Evolutionary conservation across 2,329 filamentous ascomycete genomes (phyloP).

Genomic region (Colletotrichum euphorbiae): DNA sequence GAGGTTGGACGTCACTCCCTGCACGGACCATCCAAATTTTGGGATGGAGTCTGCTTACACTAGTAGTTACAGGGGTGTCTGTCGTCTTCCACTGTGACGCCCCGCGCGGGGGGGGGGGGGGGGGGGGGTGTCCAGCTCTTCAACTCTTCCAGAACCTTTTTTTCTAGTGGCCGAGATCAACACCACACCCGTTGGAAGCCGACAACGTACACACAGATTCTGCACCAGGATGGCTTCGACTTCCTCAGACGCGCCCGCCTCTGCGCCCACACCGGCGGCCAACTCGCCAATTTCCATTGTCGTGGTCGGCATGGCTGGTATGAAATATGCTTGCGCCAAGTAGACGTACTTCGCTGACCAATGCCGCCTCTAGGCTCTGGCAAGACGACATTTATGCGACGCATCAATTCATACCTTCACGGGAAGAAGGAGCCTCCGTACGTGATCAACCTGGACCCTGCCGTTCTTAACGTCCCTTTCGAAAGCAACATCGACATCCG

Average conservation of each 20-base stretch:
- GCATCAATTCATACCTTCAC: conserved; percentile 94
- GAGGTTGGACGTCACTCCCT: conserved; percentile 32
- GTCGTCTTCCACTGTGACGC: conserved; percentile 22
- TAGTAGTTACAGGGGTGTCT: conserved; percentile 17
- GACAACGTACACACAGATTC: neutral
- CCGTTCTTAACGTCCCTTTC: conserved; percentile 92
- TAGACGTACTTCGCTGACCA: conserved; percentile 20
- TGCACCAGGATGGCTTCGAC: conserved; percentile 36
- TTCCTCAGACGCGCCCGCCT: conserved; percentile 43
- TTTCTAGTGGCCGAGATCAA: conserved; percentile 27
- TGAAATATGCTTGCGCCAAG: conserved; percentile 41
- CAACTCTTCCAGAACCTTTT: conserved; percentile 41
- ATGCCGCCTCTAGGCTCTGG: conserved; percentile 75
- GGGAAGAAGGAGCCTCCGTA: conserved; percentile 85
- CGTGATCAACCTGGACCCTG: conserved; percentile 96
- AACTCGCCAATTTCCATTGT: conserved; percentile 81
- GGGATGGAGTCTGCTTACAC: conserved; percentile 17
- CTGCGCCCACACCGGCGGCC: conserved; percentile 43
- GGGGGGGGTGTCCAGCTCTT: conserved; percentile 37
- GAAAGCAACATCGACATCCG: conserved; percentile 99
- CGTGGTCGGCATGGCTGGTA: conserved; percentile 96
- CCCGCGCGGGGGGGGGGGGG: conserved; percentile 40
- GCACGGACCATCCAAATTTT: conserved; percentile 33
- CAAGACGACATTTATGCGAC: conserved; percentile 99
- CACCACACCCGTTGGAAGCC: conserved; percentile 18